Evolutionary conservation across 495 filamentous ascomycete species (phyloP).

Genomic region (Aspergillus mulundensis): DNA sequence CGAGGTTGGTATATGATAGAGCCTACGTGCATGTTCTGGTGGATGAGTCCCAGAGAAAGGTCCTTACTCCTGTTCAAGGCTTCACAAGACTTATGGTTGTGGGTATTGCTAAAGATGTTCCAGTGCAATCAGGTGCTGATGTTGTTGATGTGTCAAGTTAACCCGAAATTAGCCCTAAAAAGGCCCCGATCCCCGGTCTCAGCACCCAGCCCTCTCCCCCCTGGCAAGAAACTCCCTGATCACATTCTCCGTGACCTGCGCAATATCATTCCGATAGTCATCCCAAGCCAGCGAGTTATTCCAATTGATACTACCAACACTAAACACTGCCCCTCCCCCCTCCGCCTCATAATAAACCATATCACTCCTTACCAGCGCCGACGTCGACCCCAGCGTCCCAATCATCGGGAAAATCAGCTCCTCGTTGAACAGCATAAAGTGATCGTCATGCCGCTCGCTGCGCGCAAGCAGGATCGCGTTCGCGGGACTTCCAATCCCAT

Average conservation of each 20-base stretch:
- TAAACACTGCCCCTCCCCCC: slow-evolving; percentile 2
- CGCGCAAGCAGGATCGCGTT: slow-evolving; percentile 25
- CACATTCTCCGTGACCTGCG: slow-evolving; percentile 1
- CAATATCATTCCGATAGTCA: neutral
- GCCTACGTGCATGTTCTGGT: too few species aligned
- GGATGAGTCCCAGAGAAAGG: too few species aligned
- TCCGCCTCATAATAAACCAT: slow-evolving; percentile 1
- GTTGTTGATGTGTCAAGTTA: too few species aligned
- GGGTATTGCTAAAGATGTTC: too few species aligned
- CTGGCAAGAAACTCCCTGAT: slow-evolving; percentile 1
- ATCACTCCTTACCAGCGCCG: neutral
- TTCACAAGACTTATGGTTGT: too few species aligned
- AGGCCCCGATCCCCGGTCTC: too few species aligned
- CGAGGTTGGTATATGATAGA: too few species aligned
- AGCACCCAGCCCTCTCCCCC: neutral
- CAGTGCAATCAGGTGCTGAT: too few species aligned
- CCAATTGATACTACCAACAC: slow-evolving; percentile 10
- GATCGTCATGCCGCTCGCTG: slow-evolving; percentile 24
- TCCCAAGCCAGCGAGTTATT: slow-evolving; percentile 5
- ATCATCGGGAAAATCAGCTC: slow-evolving; percentile 28
- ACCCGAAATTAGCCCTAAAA: too few species aligned
- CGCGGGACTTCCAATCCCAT: slow-evolving; percentile 20
- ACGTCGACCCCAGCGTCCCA: slow-evolving; percentile 14
- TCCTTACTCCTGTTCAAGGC: too few species aligned
- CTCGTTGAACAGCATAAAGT: slow-evolving; percentile 29